Conservation (phyloP, 352 stramenopile genomes). For the Globisporangium parvum region DNA sequence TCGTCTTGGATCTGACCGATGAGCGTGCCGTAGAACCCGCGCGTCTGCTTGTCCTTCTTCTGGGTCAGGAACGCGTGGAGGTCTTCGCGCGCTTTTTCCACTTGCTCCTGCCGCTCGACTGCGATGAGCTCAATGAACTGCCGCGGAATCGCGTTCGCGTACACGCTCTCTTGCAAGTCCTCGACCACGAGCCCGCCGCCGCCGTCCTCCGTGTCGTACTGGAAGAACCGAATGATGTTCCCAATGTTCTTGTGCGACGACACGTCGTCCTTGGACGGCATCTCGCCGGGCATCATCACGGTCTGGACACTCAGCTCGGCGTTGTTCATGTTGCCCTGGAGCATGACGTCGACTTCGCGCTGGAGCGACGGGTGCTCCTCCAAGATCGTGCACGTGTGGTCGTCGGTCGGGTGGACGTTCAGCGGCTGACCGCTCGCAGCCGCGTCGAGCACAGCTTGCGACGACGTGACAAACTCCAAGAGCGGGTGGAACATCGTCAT, state of each 20-base stretch:
- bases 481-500: slow-evolving; percentile 86
- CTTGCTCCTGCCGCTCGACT: slow-evolving; percentile 70
- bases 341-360: slow-evolving; percentile 59
- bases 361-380: slow-evolving; percentile 63
- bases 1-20: slow-evolving; percentile 87
- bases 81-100: slow-evolving; percentile 73
- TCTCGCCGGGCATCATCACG: slow-evolving; percentile 83
- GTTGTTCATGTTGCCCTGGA: slow-evolving; percentile 69
- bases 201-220: slow-evolving; percentile 82
- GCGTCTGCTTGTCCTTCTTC: slow-evolving; percentile 82
- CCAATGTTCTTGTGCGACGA: slow-evolving; percentile 83
- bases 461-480: slow-evolving; percentile 83
- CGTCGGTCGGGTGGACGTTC: slow-evolving; percentile 72
- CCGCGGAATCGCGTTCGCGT: slow-evolving; percentile 73
- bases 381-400: slow-evolving; percentile 68
- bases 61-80: slow-evolving; percentile 75
- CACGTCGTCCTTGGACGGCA: slow-evolving; percentile 59
- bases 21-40: slow-evolving; percentile 81
- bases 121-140: slow-evolving; percentile 79
- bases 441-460: slow-evolving; percentile 77
- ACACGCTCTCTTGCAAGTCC: slow-evolving; percentile 74
- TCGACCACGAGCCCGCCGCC: slow-evolving; percentile 77
- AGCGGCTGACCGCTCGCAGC: slow-evolving; percentile 71
- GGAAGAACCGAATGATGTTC: slow-evolving; percentile 87
- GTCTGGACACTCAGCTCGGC: slow-evolving; percentile 82